Percentiles rank a stretch among this genome's conserved stretches.
phyloP scores from a whole-genome alignment of 1,139 yeast species.

The Debaryomyces robertsiae region DNA sequence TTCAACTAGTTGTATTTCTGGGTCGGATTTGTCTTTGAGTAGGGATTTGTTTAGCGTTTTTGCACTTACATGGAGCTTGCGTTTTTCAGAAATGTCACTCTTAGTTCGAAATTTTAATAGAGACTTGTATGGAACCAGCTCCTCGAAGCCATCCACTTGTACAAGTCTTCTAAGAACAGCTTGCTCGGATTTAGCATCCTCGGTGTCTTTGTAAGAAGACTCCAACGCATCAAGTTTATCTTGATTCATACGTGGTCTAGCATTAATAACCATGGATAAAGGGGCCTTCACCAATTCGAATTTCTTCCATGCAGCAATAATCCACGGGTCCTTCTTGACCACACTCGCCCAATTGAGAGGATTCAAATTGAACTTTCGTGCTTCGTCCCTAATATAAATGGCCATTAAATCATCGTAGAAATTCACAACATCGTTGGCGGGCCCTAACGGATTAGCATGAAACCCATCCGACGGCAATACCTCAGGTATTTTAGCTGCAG shows the following conservation, averaged over 20 bases:
- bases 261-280: conserved; percentile 17
- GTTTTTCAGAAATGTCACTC: conserved; percentile 2
- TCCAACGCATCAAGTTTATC: conserved; percentile 7
- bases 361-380: conserved; percentile 36
- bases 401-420: conserved; percentile 36
- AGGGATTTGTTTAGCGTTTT: conserved; percentile 19
- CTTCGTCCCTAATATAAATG: conserved; percentile 23
- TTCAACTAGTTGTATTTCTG: conserved; percentile 25
- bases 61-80: not conserved
- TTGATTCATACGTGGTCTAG: conserved; percentile 11
- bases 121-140: conserved; percentile 22
- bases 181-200: conserved; percentile 15
- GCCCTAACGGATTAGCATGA: conserved; percentile 7
- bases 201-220: not conserved
- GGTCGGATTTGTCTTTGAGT: conserved; percentile 25
- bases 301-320: conserved; percentile 19
- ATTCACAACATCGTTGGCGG: conserved; percentile 26
- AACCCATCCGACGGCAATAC: not conserved
- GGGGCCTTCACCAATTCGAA: conserved; percentile 15
- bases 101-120: conserved; percentile 22
- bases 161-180: conserved; percentile 22
- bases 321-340: conserved; percentile 35
- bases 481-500: not conserved
- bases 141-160: conserved; percentile 9
- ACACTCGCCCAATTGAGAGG: conserved; percentile 45